A percentile compares a stretch with the other conserved stretches of the same genome.
Conservation (phyloP, 371 early-diverging fungal genomes). For the Mucor circinelloides region DNA sequence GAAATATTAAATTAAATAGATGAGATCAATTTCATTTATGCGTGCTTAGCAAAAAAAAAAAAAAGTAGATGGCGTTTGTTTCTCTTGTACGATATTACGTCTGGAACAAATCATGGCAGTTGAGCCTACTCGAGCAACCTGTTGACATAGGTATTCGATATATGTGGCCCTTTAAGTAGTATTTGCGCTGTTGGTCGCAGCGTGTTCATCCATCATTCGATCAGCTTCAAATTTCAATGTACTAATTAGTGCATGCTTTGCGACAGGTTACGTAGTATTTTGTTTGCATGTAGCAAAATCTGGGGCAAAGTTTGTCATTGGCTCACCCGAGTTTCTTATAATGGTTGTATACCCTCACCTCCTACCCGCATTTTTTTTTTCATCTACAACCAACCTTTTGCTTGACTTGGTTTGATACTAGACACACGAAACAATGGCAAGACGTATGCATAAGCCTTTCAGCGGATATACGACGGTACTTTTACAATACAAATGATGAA, state of each 20-base stretch:
- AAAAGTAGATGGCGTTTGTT: too few species aligned
- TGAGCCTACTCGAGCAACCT: too few species aligned
- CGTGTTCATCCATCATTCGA: neutral
- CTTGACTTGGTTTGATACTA: neutral
- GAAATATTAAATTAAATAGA: too few species aligned
- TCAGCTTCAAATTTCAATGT: neutral
- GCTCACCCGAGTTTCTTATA: conserved; percentile 1
- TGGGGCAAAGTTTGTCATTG: conserved; percentile 1
- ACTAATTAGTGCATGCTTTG: neutral
- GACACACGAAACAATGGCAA: neutral
- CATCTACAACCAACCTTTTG: neutral
- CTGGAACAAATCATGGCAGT: too few species aligned
- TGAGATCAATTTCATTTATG: too few species aligned
- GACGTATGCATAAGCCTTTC: neutral
- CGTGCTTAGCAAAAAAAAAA: too few species aligned
- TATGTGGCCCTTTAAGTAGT: too few species aligned
- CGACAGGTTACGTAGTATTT: neutral
- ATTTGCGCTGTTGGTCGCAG: neutral
- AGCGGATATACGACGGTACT: neutral
- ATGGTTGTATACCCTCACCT: neutral
- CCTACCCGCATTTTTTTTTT: neutral
- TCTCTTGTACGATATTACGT: too few species aligned
- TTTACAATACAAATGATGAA: neutral
- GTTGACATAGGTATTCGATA: too few species aligned
- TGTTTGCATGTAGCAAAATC: neutral